These are phyloP conservation scores for Erysiphe neolycopersici DNA, from an alignment of 2,329 filamentous ascomycete genomes.

Conservation along the genomic window DNA sequence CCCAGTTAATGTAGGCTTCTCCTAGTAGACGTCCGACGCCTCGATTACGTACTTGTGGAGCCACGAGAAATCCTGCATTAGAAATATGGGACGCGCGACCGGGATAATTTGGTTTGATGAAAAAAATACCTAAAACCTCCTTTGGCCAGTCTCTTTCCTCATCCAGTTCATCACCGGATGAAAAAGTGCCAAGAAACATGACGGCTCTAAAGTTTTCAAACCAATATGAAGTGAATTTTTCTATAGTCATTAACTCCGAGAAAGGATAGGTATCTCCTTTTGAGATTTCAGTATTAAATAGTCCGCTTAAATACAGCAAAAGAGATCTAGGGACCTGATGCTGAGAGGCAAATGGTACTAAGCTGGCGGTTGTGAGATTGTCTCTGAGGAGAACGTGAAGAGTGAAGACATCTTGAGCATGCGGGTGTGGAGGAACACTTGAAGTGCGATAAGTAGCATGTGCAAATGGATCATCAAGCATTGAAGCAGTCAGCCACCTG, in stretches of 20 bases:
- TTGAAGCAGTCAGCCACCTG: slow-evolving; percentile 16
- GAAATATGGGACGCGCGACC: slow-evolving; percentile 49
- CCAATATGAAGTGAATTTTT: slow-evolving; percentile 42
- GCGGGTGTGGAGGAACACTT: slow-evolving; percentile 24
- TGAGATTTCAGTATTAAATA: too few relatives aligned
- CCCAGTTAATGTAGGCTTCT: too few relatives aligned
- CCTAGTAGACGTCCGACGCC: too few relatives aligned
- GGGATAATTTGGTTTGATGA: slow-evolving; percentile 49
- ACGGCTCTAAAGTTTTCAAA: slow-evolving; percentile 47
- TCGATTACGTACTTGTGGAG: too few relatives aligned
- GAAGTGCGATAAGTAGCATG: slow-evolving; percentile 27
- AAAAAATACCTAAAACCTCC: slow-evolving; percentile 42
- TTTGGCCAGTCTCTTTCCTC: slow-evolving; percentile 33
- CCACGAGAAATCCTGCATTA: slow-evolving; percentile 32
- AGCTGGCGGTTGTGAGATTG: slow-evolving; percentile 36
- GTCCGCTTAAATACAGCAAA: too few relatives aligned
- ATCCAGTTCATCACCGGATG: slow-evolving; percentile 21
- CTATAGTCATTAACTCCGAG: slow-evolving; percentile 22
- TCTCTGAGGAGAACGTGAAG: slow-evolving; percentile 39
- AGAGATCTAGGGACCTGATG: too few relatives aligned
- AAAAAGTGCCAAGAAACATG: slow-evolving; percentile 39
- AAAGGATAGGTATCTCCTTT: too few relatives aligned
- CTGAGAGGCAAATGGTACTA: slow-evolving; percentile 24
- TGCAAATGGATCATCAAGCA: slow-evolving; percentile 31
- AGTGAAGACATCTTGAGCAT: slow-evolving; percentile 25